Evolutionary conservation across 1,284 basidiomycete genomes (phyloP), one percentile per base, ranked within the genome.

Genomic region (Austroboletus niveus): DNA sequence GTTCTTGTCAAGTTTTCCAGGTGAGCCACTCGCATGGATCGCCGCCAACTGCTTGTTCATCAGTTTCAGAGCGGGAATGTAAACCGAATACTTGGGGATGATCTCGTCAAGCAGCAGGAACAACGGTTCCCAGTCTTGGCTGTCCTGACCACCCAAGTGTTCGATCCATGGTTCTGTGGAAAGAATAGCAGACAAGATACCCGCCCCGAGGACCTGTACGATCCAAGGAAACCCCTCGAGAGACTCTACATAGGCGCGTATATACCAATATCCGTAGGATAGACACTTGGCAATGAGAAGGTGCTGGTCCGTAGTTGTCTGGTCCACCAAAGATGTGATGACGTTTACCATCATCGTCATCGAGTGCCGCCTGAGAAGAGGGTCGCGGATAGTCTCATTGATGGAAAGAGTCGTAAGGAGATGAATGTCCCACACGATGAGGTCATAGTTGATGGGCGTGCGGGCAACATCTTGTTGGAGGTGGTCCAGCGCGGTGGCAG

Each of bases 211-310:
- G 29, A 53, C 42, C 51, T 68, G 62, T 11, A 32, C 50, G 42
- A 65, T 39, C 65, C 67, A 65, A 46, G 62, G 54, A 3, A 66
- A 17, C 8, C 64, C 67, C 5, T 65, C 62, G n/a, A 62, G 53
- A 29, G 51, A 58, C 43, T 69, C 63, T 31, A 55, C 54, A 27
- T 61, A 65, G 7, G 60, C 52, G 8, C 64, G 65, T 45, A 65
- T 63, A 35, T 67, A 65, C 64, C 67, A 68, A 22, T 66, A 65
- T 20, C 55, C 62, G 32, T 63, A 65, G 5, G 67, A 69, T 43
- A 69, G 48, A 32, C 50, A 59, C 41, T 60, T 65, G 29, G 67
- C 63, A 27, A 64, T 38, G 46, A 61, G 40, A 12, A 38, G 1
- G 14, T 29, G 62, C 15, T 42, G 51, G 15, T 51, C 14, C 24